These are phyloP conservation scores for Acanthamoeba castellanii DNA, from an alignment of 208 protist species.

Conservation along the genomic window DNA sequence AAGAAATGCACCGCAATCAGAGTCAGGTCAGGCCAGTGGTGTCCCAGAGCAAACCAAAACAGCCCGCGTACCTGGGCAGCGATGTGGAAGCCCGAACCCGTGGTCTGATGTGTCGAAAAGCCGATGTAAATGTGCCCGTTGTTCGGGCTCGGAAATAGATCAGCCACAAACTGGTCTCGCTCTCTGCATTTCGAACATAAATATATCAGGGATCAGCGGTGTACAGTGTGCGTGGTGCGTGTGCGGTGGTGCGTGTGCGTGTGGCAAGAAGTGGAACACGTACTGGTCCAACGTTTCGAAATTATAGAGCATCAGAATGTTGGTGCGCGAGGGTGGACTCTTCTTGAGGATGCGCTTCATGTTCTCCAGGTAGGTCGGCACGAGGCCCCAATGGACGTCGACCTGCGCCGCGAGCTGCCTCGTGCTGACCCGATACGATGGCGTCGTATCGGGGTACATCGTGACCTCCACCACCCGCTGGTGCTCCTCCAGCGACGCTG, in stretches of 20 bases:
- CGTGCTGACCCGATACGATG: conserved; percentile 5
- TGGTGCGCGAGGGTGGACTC: conserved; percentile 32
- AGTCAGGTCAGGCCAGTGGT: background rate
- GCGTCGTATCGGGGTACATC: background rate
- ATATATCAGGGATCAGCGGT: background rate
- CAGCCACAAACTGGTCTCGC: background rate
- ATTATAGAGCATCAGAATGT: conserved; percentile 61
- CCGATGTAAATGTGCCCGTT: conserved; percentile 80
- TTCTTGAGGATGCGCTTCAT: conserved; percentile 62
- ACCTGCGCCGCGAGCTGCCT: conserved; percentile 18
- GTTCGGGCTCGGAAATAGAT: conserved; percentile 1
- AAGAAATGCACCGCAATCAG: background rate
- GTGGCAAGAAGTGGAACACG: background rate
- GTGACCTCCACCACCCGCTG: conserved; percentile 9
- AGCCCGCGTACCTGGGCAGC: conserved; percentile 52
- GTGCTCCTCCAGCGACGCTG: conserved; percentile 31
- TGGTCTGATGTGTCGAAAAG: conserved; percentile 81
- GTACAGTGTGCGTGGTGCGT: too few relatives aligned
- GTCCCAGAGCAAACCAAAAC: too few relatives aligned
- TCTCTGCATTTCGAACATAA: background rate
- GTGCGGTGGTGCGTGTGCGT: background rate
- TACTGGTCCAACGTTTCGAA: conserved; percentile 6
- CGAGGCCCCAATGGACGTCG: background rate
- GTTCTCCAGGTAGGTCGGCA: conserved; percentile 36
- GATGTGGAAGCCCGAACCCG: conserved; percentile 77